These are phyloP conservation scores for Boletellus ananas DNA, from an alignment of 768 basidiomycete genomes.

Conservation along the genomic window DNA sequence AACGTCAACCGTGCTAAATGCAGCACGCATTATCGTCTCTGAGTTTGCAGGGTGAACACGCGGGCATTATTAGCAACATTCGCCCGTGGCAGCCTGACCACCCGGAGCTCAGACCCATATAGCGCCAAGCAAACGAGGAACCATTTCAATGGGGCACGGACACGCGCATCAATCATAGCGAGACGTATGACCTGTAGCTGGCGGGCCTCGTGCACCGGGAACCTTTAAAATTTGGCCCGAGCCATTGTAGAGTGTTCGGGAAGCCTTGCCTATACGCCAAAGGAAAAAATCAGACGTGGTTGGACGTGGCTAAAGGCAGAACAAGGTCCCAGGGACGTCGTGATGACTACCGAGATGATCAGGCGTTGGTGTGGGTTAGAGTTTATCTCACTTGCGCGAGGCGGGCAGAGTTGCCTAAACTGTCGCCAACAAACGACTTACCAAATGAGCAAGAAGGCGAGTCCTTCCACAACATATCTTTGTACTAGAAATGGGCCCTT, in stretches of 20 bases:
- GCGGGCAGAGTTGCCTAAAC: conserved; percentile 24
- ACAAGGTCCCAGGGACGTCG: conserved; percentile 28
- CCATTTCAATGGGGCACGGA: conserved; percentile 17
- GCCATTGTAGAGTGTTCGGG: conserved; percentile 15
- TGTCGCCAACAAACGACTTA: conserved; percentile 32
- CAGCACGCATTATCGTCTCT: neutral
- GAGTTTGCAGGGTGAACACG: no score
- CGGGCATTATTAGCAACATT: neutral
- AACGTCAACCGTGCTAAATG: conserved; percentile 2
- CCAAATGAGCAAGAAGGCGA: conserved; percentile 31
- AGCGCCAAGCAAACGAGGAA: conserved; percentile 12
- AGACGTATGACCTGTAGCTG: neutral
- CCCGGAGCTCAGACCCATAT: conserved; percentile 3
- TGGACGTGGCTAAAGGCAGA: conserved; percentile 23
- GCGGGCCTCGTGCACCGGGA: conserved; percentile 18
- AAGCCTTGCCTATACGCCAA: conserved; percentile 13
- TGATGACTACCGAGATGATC: conserved; percentile 26
- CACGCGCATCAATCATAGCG: conserved; percentile 20
- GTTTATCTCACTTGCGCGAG: conserved; percentile 18
- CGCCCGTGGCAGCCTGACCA: neutral
- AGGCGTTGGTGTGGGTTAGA: conserved; percentile 16
- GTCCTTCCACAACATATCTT: conserved; percentile 30
- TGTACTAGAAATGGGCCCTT: conserved; percentile 27
- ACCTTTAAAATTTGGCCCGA: conserved; percentile 4
- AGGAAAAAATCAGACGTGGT: conserved; percentile 1